Percentiles rank a stretch among this genome's conserved stretches.
phyloP scores from a whole-genome alignment of 2,329 filamentous ascomycete genomes.

The Myriosclerotinia scirpicola region DNA sequence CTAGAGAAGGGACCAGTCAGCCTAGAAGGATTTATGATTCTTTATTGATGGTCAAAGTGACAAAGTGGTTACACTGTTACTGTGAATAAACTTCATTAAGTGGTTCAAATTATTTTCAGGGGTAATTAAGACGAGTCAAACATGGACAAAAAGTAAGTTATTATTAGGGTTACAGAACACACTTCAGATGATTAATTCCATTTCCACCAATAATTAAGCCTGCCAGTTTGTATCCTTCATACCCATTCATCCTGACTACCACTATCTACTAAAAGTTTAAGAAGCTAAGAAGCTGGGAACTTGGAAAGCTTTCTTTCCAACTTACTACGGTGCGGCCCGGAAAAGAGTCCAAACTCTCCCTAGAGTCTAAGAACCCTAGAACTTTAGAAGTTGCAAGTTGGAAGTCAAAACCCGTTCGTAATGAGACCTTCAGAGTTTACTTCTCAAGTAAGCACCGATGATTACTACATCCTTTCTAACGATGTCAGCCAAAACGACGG shows the following conservation, averaged over 20 bases:
- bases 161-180: not conserved
- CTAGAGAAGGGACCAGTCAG: not conserved
- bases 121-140: constrained; percentile 12
- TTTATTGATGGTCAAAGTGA: constrained; percentile 3
- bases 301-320: constrained; percentile 1
- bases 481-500: constrained; percentile 15
- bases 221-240: not conserved
- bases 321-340: constrained; percentile 11
- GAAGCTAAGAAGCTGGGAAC: not conserved
- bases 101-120: constrained; percentile 15
- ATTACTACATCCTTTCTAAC: constrained; percentile 7
- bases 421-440: not conserved
- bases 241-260: not conserved
- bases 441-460: constrained; percentile 1
- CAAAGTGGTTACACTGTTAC: not conserved
- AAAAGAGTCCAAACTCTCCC: not conserved
- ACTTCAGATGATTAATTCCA: not conserved
- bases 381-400: not conserved
- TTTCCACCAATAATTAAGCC: constrained; percentile 1
- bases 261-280: not conserved
- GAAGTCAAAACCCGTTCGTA: not conserved
- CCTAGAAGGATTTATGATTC: constrained; percentile 15
- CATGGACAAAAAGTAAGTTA: constrained; percentile 4
- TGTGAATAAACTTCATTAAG: not conserved
- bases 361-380: not conserved